Conservation (phyloP, 2,329 filamentous ascomycete species). For the Hypoxylon sp. region DNA sequence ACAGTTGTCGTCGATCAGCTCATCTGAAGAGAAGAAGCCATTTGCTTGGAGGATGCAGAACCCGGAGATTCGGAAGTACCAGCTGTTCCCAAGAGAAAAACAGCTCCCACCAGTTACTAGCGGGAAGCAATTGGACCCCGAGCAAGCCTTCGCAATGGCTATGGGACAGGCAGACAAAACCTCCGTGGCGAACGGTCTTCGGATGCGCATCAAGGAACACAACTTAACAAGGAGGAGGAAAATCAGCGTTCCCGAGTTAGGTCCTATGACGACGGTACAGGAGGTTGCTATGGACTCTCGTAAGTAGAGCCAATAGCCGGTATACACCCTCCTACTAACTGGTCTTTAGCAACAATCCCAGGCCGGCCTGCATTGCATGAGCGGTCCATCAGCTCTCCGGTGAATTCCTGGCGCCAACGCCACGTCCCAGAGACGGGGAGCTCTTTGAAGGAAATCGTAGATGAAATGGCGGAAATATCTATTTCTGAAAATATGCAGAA, state of each 20-base stretch:
- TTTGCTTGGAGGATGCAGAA: constrained; percentile 73
- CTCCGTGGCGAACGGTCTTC: constrained; percentile 59
- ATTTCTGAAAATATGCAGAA: constrained; percentile 27
- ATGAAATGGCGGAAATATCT: constrained; percentile 33
- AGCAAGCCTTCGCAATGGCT: constrained; percentile 62
- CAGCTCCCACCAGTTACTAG: constrained; percentile 59
- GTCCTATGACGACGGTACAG: constrained; percentile 78
- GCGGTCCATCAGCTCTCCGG: constrained; percentile 74
- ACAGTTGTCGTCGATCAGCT: constrained; percentile 53
- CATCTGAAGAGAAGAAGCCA: constrained; percentile 62
- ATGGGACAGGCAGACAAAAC: constrained; percentile 61
- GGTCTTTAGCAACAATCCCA: constrained; percentile 72
- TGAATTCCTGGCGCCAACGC: constrained; percentile 64
- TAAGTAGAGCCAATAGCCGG: constrained; percentile 60
- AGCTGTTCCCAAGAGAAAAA: constrained; percentile 71
- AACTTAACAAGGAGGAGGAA: constrained; percentile 72
- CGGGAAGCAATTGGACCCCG: constrained; percentile 64
- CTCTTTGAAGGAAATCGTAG: constrained; percentile 51
- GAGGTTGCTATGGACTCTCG: constrained; percentile 79
- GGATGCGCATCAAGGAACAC: constrained; percentile 71
- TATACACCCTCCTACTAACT: constrained; percentile 45
- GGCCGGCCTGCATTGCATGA: constrained; percentile 75
- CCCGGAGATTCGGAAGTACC: constrained; percentile 69
- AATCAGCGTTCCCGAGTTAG: constrained; percentile 74
- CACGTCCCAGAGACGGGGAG: constrained; percentile 58